Base-by-base conservation (phyloP, 208 protist species). In the Crithidia fasciculata region DNA sequence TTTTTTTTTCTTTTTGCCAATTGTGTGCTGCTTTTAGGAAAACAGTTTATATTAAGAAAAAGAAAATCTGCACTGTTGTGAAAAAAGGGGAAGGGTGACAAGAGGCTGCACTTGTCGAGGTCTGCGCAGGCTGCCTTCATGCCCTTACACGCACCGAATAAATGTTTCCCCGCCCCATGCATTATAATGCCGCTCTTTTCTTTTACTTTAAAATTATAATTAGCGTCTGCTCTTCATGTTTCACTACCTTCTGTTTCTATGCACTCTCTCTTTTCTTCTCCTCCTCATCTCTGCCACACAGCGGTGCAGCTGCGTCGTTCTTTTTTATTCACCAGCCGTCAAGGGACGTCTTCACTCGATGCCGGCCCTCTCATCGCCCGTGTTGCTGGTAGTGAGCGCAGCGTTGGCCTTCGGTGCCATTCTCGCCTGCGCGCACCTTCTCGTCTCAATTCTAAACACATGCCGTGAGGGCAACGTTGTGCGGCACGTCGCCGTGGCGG, bases 401-500 rank as follows among this genome's bases (percentile, higher is more conserved):
- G 44, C 16, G 5, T 2, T 72, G 4, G 50, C 18, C 44, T 61
- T 72, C 8, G 16, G 19, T 18, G 16, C 18, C 36, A 41, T 72
- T 28, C 13, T 72, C 28, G 67, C 67, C 36, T 72, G 67, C 36
- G 57, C 67, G 13, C 50, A 54, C n/a, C 13, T 74, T 7, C 18
- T 71, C 13, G 12, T 44, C 16, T 36, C 62, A 0, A 47, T 67
- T 4, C 7, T 39, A 9, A 15, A 39, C 28, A 16, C 66, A 8
- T 74, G 75, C 39, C 43, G 55, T 0, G 44, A 13, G 12, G 68
- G 19, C 40, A 53, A 45, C 40, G 52, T 60, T 37, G 6, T 65
- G 52, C 65, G 74, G 8, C 85, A 91, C 74, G 49, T 73, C 5
- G 64, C 73, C 28, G 87, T 92, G 8, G 72, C 78, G 15, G 49